Base-by-base conservation (phyloP, 495 filamentous ascomycete genomes). In the Neurospora sp. region DNA sequence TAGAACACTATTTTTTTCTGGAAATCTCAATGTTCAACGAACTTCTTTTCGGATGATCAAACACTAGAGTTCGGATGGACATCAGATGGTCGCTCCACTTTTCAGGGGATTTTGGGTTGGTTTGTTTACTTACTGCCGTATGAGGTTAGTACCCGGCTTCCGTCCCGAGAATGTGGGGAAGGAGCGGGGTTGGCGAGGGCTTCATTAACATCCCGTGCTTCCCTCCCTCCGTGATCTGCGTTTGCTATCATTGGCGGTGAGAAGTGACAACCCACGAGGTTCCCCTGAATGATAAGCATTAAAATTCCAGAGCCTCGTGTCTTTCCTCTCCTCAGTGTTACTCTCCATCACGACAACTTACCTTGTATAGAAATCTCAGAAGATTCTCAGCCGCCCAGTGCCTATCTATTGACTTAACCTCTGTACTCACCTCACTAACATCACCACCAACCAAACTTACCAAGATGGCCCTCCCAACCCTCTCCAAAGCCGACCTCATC, bases 401-500 rank as follows among this genome's bases (percentile, higher is more conserved):
- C 54, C 27, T 66, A 66, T 35, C 35, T 3, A 35, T 35, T 23
- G 14, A 66, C 54, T 35, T 18, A 18, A 18, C 5, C 0, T 66
- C 14, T 66, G 6, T 62, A 0, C 14, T 35, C 27, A 66, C 54
- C 6, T 66, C 3, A 18, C 12, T 0, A 48, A 20, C 0, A 18
- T 46, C 14, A 38, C 4, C 23, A 35, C 31, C 31, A 35, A 35
- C 35, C 35, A 69, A 38, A 31, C 5, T 46, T 10, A 14, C 16
- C 72, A 73, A 48, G 69, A 81, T 82, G 78, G 76, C 80, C 39
- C 72, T 77, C 54, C 46, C 39, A 35, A 70, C 54, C 6, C 54
- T 66, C n/a, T n/a, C 72, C 38, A 73, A 73, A 48, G 73, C 74
- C 69, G 76, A 81, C 70, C 82, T 86, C 75, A 76, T 77, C 73